These are phyloP conservation scores for Pseudodiploospora longispora DNA, from an alignment of 2,329 filamentous ascomycete genomes.

Conservation along the genomic window DNA sequence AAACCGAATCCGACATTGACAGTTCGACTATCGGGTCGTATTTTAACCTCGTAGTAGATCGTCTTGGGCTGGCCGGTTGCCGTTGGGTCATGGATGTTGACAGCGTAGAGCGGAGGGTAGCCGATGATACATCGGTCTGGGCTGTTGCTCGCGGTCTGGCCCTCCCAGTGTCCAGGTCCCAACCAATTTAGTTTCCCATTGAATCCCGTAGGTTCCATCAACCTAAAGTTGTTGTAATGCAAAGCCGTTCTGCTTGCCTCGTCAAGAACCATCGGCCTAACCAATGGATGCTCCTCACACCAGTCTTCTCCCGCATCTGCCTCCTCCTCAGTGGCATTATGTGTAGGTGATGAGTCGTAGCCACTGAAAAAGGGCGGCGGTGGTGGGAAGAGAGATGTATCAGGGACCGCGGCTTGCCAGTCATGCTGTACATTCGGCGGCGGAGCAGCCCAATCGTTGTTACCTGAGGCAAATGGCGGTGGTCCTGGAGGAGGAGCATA, in stretches of 20 bases:
- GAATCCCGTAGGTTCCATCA: slow-evolving; percentile 44
- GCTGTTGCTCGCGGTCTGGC: slow-evolving; percentile 31
- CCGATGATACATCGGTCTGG: slow-evolving; percentile 58
- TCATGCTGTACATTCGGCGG: slow-evolving; percentile 47
- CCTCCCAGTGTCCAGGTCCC: slow-evolving; percentile 45
- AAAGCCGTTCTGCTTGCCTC: slow-evolving; percentile 39
- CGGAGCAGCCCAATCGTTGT: slow-evolving; percentile 21
- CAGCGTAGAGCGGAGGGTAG: slow-evolving; percentile 61
- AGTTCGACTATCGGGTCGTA: slow-evolving; percentile 39
- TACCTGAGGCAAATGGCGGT: slow-evolving; percentile 14
- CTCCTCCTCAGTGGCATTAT: slow-evolving; percentile 59
- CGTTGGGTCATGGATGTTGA: slow-evolving; percentile 49
- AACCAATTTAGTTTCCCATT: slow-evolving; percentile 37
- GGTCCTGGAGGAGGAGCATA: slow-evolving; percentile 23
- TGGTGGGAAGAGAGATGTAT: slow-evolving; percentile 64
- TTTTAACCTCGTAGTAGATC: slow-evolving; percentile 65
- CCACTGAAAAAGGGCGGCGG: slow-evolving; percentile 59
- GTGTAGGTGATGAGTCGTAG: slow-evolving; percentile 56
- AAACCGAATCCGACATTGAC: slow-evolving; percentile 59
- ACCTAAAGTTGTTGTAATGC: slow-evolving; percentile 41
- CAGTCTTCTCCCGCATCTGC: slow-evolving; percentile 58
- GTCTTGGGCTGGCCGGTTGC: slow-evolving; percentile 35
- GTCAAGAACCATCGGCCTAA: slow-evolving; percentile 42
- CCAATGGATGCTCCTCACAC: slow-evolving; percentile 54
- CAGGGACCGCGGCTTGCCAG: slow-evolving; percentile 63